Base-by-base conservation (phyloP, 306 rosid species). In the Prunus mongolica region DNA sequence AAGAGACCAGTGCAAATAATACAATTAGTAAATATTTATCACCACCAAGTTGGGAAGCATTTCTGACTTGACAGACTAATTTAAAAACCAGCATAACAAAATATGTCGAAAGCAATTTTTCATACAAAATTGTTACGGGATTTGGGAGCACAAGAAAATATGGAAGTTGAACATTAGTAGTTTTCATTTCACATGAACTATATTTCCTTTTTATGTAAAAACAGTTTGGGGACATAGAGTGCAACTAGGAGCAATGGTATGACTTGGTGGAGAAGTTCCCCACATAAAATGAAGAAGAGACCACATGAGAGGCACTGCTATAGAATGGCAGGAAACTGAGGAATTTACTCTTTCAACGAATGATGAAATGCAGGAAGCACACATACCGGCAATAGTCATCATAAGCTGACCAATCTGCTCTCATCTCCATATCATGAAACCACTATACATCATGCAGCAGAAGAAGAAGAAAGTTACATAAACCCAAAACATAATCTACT, bases 321-420 rank as follows among this genome's bases (percentile, higher is more conserved):
- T 47, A 12, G 1, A 12, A 12, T 47, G 4, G 15, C 16, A 47
- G 15, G 52, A 47, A 47, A 47, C 52, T 47, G 52, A 12, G 52
- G 52, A 11, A 47, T 47, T 47, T 38, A 38, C 44, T 38, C 9
- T 38, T 38, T 38, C 9, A 38, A 38, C 9, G 9, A 38, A 38
- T 38, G 44, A 7, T 1, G 8, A 38, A 38, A 38, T 7, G 44
- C 8, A 38, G 44, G 10, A 38, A 38, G 44, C 44, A 11, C 52
- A 13, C 71, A 50, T 85, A 94, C 98, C 88, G 69, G 90, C 92
- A 94, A 86, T 92, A 90, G 75, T 88, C 83, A 76, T 87, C 85
- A 72, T 79, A 92, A 75, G 83, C 96, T 66, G 74, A 63, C 96
- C 96, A 92, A 77, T 86, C 87, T 30, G 89, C 91, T 80, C 77